These are phyloP conservation scores for Hymenoscyphus albidus DNA, from an alignment of 2,329 filamentous ascomycete species.

Conservation along the genomic window DNA sequence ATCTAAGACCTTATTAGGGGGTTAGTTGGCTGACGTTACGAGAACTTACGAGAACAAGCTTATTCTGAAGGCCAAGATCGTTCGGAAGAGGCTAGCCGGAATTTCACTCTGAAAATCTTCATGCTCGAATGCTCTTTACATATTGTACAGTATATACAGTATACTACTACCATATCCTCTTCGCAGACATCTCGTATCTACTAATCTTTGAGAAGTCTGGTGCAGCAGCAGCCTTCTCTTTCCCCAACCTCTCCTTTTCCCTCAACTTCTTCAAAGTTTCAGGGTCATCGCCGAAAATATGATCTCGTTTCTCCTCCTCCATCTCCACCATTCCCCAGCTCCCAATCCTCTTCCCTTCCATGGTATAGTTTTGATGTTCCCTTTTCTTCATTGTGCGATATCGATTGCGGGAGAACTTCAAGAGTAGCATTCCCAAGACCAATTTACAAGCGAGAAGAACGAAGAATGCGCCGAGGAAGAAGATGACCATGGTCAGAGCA, in stretches of 20 bases:
- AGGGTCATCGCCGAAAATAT: slow-evolving; percentile 82
- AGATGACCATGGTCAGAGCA: slow-evolving; percentile 73
- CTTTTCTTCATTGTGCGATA: slow-evolving; percentile 76
- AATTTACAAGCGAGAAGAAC: slow-evolving; percentile 82
- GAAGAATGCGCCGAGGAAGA: slow-evolving; percentile 82
- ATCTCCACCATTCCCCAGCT: slow-evolving; percentile 85
- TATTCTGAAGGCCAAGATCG: neutral
- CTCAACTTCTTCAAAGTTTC: slow-evolving; percentile 62
- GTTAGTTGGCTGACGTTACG: too few species aligned
- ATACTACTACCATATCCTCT: slow-evolving; percentile 77
- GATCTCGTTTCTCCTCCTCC: slow-evolving; percentile 77
- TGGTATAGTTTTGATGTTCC: slow-evolving; percentile 56
- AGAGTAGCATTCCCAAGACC: slow-evolving; percentile 79
- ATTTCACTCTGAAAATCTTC: neutral
- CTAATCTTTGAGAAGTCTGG: slow-evolving; percentile 64
- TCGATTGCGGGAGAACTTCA: slow-evolving; percentile 73
- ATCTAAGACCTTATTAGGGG: neutral
- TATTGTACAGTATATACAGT: neutral
- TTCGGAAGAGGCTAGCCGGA: neutral
- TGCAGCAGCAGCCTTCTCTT: slow-evolving; percentile 53
- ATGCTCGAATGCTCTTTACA: neutral
- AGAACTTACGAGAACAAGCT: too few species aligned
- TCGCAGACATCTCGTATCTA: slow-evolving; percentile 92
- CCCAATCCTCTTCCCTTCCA: slow-evolving; percentile 71
- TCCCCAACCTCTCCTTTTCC: slow-evolving; percentile 60